phyloP scores from a whole-genome alignment of 371 early-diverging fungal species.

The Lichtheimia ramosa region DNA sequence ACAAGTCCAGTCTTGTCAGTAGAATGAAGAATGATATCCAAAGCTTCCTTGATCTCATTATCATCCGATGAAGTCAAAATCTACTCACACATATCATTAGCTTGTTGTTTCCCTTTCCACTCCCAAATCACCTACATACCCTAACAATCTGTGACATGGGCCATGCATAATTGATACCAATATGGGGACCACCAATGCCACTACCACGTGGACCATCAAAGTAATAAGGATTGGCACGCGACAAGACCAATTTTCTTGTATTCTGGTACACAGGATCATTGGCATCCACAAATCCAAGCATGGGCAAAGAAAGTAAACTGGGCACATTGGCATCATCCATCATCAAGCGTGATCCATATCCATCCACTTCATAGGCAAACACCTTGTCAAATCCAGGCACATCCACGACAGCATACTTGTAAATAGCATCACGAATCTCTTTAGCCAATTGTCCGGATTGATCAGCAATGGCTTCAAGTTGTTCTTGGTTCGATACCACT shows the following conservation, averaged over 20 bases:
- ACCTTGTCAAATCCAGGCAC: slow-evolving; percentile 46
- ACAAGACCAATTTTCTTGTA: slow-evolving; percentile 58
- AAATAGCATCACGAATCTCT: slow-evolving; percentile 59
- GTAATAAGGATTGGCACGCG: slow-evolving; percentile 60
- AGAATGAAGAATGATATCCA: slow-evolving; percentile 28
- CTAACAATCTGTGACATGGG: slow-evolving; percentile 33
- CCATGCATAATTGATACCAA: slow-evolving; percentile 29
- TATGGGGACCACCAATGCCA: slow-evolving; percentile 72
- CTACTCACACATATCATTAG: no score
- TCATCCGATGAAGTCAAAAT: slow-evolving; percentile 29
- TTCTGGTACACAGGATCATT: slow-evolving; percentile 56
- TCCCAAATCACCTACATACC: slow-evolving; percentile 8
- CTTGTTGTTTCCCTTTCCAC: neutral
- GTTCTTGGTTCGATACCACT: neutral
- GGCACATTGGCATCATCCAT: slow-evolving; percentile 79
- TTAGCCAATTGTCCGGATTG: slow-evolving; percentile 29
- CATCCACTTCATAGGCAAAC: slow-evolving; percentile 65
- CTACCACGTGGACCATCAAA: slow-evolving; percentile 46
- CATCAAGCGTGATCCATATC: slow-evolving; percentile 60
- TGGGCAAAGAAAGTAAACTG: slow-evolving; percentile 59
- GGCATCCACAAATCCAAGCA: slow-evolving; percentile 55
- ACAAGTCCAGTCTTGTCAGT: slow-evolving; percentile 37
- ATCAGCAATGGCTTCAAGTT: slow-evolving; percentile 11
- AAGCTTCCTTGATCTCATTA: slow-evolving; percentile 29
- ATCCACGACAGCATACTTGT: slow-evolving; percentile 44